Evolutionary conservation across 768 basidiomycete species (phyloP).

Genomic region (Lactarius trivialis): DNA sequence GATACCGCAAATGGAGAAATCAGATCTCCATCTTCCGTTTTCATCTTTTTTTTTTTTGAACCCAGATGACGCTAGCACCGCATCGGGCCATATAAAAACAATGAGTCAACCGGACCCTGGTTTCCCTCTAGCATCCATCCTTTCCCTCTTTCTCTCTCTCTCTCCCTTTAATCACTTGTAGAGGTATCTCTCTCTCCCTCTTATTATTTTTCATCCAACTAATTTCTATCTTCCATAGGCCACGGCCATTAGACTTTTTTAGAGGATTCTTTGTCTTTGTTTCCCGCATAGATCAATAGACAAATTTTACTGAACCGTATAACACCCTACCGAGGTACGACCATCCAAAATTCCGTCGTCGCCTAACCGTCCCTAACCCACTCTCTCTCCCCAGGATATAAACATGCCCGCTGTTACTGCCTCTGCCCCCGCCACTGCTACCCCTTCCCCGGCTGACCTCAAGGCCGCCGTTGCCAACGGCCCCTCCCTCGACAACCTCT

Average conservation of each 20-base stretch:
- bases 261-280: slow-evolving; percentile 64
- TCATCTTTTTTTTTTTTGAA: slow-evolving; percentile 9
- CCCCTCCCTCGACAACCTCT: slow-evolving; percentile 60
- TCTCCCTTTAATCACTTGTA: slow-evolving; percentile 31
- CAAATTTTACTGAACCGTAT: slow-evolving; percentile 28
- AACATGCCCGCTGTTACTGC: slow-evolving; percentile 81
- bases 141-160: slow-evolving; percentile 35
- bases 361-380: background rate
- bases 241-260: slow-evolving; percentile 41
- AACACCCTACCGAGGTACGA: slow-evolving; percentile 38
- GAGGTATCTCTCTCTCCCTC: slow-evolving; percentile 31
- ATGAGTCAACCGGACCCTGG: too few species aligned
- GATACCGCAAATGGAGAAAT: background rate
- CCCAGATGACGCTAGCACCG: slow-evolving; percentile 17
- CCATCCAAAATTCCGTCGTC: background rate
- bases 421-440: slow-evolving; percentile 46
- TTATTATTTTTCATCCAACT: slow-evolving; percentile 2
- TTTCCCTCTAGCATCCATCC: background rate
- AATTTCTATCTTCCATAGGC: slow-evolving; percentile 27
- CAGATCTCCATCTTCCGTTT: background rate
- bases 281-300: slow-evolving; percentile 32
- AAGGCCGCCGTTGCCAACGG: slow-evolving; percentile 46
- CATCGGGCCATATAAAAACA: background rate
- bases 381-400: slow-evolving; percentile 36
- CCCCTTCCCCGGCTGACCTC: slow-evolving; percentile 62